phyloP scores from a whole-genome alignment of 345 rosid species.

The Lumnitzera littorea region DNA sequence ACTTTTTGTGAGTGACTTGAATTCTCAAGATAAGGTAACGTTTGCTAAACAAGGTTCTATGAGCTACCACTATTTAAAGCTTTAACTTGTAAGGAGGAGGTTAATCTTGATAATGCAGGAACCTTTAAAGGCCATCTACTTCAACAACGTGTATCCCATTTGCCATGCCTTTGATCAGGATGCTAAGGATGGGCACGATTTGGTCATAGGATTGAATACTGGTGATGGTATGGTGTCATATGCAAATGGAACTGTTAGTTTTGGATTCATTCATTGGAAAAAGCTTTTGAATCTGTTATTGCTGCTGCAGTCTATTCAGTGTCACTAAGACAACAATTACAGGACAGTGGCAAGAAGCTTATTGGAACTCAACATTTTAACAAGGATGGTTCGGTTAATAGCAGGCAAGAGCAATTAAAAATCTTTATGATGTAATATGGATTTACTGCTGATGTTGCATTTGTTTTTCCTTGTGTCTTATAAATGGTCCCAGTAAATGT shows the following conservation, averaged over 20 bases:
- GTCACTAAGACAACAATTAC: conserved; percentile 95
- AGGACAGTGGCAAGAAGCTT: conserved; percentile 94
- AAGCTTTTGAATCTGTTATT: conserved; percentile 23
- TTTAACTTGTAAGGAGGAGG: conserved; percentile 12
- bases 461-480: not conserved
- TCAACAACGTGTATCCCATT: conserved; percentile 84
- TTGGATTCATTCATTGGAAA: not conserved
- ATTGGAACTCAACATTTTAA: conserved; percentile 91
- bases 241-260: conserved; percentile 11
- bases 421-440: not conserved
- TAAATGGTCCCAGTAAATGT: too few species aligned
- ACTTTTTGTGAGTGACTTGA: conserved; percentile 85
- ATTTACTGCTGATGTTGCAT: not conserved
- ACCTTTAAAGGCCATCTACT: conserved; percentile 95
- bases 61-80: not conserved
- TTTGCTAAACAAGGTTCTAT: conserved; percentile 6
- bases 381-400: conserved; percentile 90
- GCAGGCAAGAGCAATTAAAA: conserved; percentile 42
- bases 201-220: conserved; percentile 82
- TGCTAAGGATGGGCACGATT: conserved; percentile 98
- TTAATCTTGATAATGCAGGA: conserved; percentile 48
- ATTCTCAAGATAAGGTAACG: conserved; percentile 95
- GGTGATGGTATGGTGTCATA: conserved; percentile 72
- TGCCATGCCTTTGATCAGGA: conserved; percentile 96
- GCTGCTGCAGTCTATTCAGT: conserved; percentile 82